These are phyloP conservation scores for Tricholoma matsutake DNA, from an alignment of 768 basidiomycete species.

Conservation along the genomic window DNA sequence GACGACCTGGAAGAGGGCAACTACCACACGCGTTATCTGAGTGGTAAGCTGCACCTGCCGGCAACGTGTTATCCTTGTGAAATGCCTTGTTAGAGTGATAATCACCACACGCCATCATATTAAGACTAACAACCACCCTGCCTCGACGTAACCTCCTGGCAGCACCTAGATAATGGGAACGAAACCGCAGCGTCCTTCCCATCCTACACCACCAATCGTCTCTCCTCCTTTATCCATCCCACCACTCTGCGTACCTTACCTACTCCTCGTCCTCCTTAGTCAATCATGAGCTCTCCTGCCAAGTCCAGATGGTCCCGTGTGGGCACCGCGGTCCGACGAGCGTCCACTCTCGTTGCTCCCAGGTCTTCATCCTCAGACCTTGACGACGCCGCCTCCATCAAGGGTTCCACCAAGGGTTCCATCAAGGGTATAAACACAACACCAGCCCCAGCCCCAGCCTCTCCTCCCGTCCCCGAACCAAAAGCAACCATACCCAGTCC, in stretches of 20 bases:
- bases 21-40: background rate
- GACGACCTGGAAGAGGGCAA: background rate
- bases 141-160: conserved; percentile 48
- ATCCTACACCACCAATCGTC: conserved; percentile 4
- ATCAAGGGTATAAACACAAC: conserved; percentile 21
- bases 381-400: conserved; percentile 25
- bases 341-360: conserved; percentile 50
- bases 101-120: background rate
- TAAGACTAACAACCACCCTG: conserved; percentile 6
- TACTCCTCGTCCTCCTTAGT: conserved; percentile 14
- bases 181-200: conserved; percentile 16
- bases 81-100: background rate
- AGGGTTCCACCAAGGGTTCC: conserved; percentile 25
- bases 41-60: background rate
- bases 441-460: conserved; percentile 17
- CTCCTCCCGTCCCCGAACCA: conserved; percentile 20
- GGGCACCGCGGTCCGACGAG: conserved; percentile 57
- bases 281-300: conserved; percentile 27
- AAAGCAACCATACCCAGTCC: conserved; percentile 48
- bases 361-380: conserved; percentile 23
- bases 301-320: conserved; percentile 58
- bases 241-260: conserved; percentile 7
- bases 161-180: conserved; percentile 34
- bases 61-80: background rate
- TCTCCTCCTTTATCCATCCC: conserved; percentile 11